A percentile compares a stretch with the other conserved stretches of the same genome.
Evolutionary conservation across 176 grass and related monocot species (phyloP).

Genomic region (Microstegium vimineum): DNA sequence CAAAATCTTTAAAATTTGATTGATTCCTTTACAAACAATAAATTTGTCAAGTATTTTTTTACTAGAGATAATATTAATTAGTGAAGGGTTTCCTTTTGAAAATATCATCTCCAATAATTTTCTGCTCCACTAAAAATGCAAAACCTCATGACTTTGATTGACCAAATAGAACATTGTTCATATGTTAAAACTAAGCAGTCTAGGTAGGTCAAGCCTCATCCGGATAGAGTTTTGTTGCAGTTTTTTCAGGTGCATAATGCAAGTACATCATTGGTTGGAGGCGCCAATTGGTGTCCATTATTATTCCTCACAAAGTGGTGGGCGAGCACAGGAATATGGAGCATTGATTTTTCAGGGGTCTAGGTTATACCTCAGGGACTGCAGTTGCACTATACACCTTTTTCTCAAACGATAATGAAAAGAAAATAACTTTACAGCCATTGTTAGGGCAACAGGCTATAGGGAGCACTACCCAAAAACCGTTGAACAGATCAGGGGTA

Average conservation of each 20-base stretch:
- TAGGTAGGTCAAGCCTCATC: conserved; percentile 1
- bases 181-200: not conserved
- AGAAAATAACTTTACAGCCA: not conserved
- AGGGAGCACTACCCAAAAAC: not conserved
- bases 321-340: not conserved
- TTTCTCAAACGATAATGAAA: not conserved
- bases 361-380: not conserved
- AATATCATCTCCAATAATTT: not conserved
- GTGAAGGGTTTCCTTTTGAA: too few species aligned
- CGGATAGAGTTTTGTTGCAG: not conserved
- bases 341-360: not conserved
- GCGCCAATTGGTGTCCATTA: not conserved
- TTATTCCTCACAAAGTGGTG: not conserved
- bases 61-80: too few species aligned
- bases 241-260: not conserved
- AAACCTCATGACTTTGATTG: not conserved
- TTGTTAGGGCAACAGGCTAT: not conserved
- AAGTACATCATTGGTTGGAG: not conserved
- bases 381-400: not conserved
- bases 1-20: too few species aligned
- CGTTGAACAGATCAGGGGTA: not conserved
- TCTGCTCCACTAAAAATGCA: not conserved
- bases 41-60: too few species aligned
- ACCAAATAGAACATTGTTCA: not conserved
- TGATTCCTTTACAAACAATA: too few species aligned